Base-by-base conservation (phyloP, 371 early-diverging fungal species). In the Lichtheimia ramosa region DNA sequence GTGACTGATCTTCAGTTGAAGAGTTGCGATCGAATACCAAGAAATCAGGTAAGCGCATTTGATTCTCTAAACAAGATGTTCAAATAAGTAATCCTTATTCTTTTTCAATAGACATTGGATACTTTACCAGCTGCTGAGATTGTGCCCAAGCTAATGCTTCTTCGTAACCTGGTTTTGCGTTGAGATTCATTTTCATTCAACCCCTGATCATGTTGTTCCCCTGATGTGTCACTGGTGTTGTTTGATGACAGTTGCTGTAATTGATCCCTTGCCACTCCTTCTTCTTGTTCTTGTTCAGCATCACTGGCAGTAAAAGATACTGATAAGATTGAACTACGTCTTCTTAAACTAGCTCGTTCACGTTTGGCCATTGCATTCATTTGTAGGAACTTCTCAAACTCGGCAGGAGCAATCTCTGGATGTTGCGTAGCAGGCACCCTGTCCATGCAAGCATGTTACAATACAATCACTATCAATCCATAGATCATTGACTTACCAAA, bases 391-490 rank as follows among this genome's bases (percentile, higher is more conserved):
- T 75, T 66, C 43, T 82, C 78, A 66, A 81, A 84, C 69, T 84
- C 82, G 56, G 73, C 65, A 18, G 85, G 85, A 53, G 85, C 83
- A 34, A 85, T 75, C 64, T 83, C 82, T 20, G 85, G 85, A 63
- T 85, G 85, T 43, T 83, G 77, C 53, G 79, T 76, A 40, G 85
- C 85, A 46, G 85, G 85, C 18, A 85, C 85, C 85, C 85, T 78
- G 34, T 23, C 39, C n/a, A 46, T 40, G n/a, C 18, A 46, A 5
- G 15, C 5, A 48, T 24, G 42, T 10, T 13, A n/a, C 14, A 23
- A 18, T 51, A 12, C 16, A 23, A 28, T 43, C 25, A 20, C 21
- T 15, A 25, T 14, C 10, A 27, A 16, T 18, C 56, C 20, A 51
- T 50, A 39, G 34, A 54, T 54, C 27, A 48, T 18, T 57, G 65